Percentiles rank a stretch among this genome's conserved stretches.
Conservation (phyloP, 2,329 filamentous ascomycete species). For the Fusarium duplospermum region DNA sequence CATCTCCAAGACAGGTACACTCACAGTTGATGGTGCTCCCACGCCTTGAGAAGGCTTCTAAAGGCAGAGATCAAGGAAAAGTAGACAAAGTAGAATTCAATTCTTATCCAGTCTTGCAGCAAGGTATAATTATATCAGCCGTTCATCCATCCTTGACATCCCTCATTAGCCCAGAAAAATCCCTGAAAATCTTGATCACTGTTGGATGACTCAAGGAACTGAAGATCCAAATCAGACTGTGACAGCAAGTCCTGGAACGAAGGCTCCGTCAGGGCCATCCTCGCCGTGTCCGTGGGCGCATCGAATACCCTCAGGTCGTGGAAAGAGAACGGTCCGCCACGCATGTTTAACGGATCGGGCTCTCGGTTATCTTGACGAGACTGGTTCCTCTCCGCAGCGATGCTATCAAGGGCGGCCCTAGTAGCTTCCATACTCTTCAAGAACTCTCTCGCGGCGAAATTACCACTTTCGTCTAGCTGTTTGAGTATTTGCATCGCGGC, state of each 20-base stretch:
- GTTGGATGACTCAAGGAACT: background rate
- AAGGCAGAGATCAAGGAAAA: too few species aligned
- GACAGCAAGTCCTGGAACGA: background rate
- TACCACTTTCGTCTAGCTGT: constrained; percentile 51
- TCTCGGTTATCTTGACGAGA: background rate
- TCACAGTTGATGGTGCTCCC: background rate
- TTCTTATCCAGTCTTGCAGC: background rate
- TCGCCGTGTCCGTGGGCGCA: background rate
- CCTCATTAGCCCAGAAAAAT: background rate
- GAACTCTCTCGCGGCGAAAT: constrained; percentile 52
- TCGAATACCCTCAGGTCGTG: background rate
- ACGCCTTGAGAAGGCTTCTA: too few species aligned
- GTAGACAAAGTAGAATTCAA: too few species aligned
- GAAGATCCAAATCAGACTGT: background rate
- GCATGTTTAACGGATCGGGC: background rate
- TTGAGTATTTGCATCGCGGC: constrained; percentile 49
- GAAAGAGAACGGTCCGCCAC: background rate
- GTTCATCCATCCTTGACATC: background rate
- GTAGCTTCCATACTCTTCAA: constrained; percentile 50
- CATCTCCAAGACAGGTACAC: constrained; percentile 51
- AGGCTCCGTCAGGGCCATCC: background rate
- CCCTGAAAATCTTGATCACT: background rate
- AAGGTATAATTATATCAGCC: background rate
- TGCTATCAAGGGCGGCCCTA: constrained; percentile 11
- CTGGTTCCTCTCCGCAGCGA: background rate